Base-by-base conservation (phyloP, 306 rosid genomes). In the Albizia julibrissin region DNA sequence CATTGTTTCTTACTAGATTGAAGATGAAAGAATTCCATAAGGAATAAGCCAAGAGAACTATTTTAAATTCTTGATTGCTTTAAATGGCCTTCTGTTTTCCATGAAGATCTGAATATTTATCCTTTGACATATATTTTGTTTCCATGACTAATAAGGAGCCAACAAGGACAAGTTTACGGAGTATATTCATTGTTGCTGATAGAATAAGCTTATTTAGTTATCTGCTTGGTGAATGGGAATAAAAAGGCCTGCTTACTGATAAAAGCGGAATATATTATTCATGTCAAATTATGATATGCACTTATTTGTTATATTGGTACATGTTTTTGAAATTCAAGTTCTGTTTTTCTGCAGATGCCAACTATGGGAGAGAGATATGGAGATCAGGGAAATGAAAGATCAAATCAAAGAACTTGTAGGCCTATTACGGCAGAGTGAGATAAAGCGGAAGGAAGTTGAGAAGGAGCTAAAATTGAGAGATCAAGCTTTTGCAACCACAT, bases 351-450 rank as follows among this genome's bases (percentile, higher is more conserved):
- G 77, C 85, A 96, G 99, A 89, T 96, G 97, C 84, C 98, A 94
- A 70, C 83, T 90, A 69, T 96, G 99, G 99, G 99, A 92, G 89
- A 92, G 91, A 82, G 99, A 94, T 61, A 84, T 87, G 76, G 99
- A 96, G 90, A 86, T 87, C 73, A 92, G 91, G 92, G 99, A 96
- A 91, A 96, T 96, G 94, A 90, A 96, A 84, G 99, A 96, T 87
- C 99, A 96, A 86, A 94, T 96, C 66, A 96, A 90, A 86, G 99
- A 96, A 86, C 97, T 96, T 3, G 98, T 96, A 6, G 92, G 97
- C 44, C 89, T 96, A 74, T 79, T 94, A 88, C 89, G 99, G 79
- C 99, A 96, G 87, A 96, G 99, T 84, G 99, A 96, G 89, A 86
- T 90, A 80, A 87, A 93, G 72, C 91, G 95, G 87, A 96, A 91